Evolutionary conservation across 768 basidiomycete genomes (phyloP).

Genomic region (Leccinum disarticulatum): DNA sequence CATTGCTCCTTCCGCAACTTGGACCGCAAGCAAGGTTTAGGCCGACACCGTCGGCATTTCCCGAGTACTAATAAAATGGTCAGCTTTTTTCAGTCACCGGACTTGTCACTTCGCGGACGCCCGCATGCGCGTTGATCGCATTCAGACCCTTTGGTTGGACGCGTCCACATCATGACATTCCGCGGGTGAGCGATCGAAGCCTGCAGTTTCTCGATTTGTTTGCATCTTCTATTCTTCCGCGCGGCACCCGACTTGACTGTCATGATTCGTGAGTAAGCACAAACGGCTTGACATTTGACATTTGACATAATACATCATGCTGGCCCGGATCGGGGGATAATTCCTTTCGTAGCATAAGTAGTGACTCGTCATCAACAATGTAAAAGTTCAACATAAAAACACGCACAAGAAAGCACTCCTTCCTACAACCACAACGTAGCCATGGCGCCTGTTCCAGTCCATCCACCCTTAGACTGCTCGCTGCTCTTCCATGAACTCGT

Average conservation of each 20-base stretch:
- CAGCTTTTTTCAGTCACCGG: too few relatives aligned
- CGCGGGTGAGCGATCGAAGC: neutral
- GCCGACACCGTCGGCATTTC: too few relatives aligned
- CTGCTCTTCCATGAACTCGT: slow-evolving; percentile 17
- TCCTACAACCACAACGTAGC: neutral
- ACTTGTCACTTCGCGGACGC: too few relatives aligned
- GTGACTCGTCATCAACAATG: too few relatives aligned
- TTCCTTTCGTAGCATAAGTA: too few relatives aligned
- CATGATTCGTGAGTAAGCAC: neutral
- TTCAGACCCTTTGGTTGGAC: neutral
- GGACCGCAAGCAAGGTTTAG: too few relatives aligned
- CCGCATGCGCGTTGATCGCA: neutral
- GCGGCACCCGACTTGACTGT: too few relatives aligned
- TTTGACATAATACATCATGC: too few relatives aligned
- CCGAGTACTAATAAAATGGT: too few relatives aligned
- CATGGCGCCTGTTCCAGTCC: slow-evolving; percentile 9
- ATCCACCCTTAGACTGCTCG: slow-evolving; percentile 18
- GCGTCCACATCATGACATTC: neutral
- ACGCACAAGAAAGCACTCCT: neutral
- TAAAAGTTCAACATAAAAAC: neutral
- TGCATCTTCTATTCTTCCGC: neutral
- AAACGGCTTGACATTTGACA: too few relatives aligned
- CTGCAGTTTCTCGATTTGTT: neutral
- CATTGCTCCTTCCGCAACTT: too few relatives aligned
- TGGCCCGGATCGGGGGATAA: too few relatives aligned